These are phyloP conservation scores for Dendrobium nobile DNA, from an alignment of 106 monocot species.

Conservation along the genomic window DNA sequence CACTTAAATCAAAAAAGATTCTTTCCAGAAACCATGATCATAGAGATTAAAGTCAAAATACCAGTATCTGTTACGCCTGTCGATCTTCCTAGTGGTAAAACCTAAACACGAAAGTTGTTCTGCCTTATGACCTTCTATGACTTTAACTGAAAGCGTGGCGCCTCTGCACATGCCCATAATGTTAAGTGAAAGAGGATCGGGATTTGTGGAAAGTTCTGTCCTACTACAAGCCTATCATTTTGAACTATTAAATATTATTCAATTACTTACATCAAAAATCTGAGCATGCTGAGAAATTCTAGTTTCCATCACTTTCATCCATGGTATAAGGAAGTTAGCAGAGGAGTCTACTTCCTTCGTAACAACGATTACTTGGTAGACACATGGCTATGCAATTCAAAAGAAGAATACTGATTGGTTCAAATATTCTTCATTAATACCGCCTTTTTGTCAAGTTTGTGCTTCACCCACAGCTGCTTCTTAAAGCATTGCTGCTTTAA, in stretches of 20 bases:
- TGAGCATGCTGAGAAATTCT: conserved; percentile 22
- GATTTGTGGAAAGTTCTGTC: conserved; percentile 36
- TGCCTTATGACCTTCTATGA: conserved; percentile 76
- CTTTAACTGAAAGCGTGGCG: conserved; percentile 79
- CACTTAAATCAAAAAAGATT: conserved; percentile 90
- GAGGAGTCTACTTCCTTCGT: conserved; percentile 41
- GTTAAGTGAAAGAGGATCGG: conserved; percentile 36
- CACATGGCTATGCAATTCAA: conserved; percentile 42
- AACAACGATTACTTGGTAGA: conserved; percentile 23
- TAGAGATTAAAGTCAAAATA: conserved; percentile 72
- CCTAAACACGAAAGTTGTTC: conserved; percentile 85
- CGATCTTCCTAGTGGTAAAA: conserved; percentile 96
- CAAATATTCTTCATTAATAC: conserved; percentile 70
- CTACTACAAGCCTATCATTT: conserved; percentile 39
- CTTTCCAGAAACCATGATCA: conserved; percentile 87
- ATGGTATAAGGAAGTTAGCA: conserved; percentile 27
- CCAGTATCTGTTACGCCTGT: conserved; percentile 93
- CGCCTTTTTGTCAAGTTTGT: conserved; percentile 92
- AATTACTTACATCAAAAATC: conserved; percentile 19
- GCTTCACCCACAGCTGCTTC: conserved; percentile 97
- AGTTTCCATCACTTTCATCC: conserved; percentile 32
- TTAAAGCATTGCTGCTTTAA: conserved; percentile 97
- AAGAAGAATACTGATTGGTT: conserved; percentile 54
- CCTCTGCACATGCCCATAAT: conserved; percentile 67
- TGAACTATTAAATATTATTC: conserved; percentile 24